Evolutionary conservation across 139 green algal species (phyloP).

Genomic region (Volvox reticuliferus): DNA sequence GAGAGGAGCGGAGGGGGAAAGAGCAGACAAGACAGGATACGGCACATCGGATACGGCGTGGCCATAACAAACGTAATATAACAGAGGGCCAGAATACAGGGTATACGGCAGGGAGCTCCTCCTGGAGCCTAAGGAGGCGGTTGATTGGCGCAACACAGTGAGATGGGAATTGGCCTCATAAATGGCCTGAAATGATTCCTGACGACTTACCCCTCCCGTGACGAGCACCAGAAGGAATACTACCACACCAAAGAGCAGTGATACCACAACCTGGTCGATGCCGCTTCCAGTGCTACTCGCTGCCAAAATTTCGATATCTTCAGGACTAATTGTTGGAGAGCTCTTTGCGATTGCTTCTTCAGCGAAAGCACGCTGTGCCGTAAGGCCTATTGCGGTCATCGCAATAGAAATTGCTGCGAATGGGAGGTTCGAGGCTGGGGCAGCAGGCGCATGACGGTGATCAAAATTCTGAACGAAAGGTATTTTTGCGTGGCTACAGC

Average conservation of each 20-base stretch:
- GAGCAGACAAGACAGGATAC: too few species aligned
- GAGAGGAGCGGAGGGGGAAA: too few species aligned
- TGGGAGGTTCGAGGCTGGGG: background rate
- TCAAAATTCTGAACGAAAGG: background rate
- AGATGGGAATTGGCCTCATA: background rate
- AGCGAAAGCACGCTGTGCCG: background rate
- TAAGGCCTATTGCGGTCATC: background rate
- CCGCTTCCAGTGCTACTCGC: background rate
- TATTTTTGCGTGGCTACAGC: background rate
- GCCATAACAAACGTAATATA: background rate
- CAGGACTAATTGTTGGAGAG: background rate
- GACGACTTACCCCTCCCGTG: slow-evolving; percentile 47
- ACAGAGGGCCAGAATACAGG: background rate
- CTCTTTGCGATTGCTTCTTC: background rate
- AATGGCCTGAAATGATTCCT: background rate
- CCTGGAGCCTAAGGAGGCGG: background rate
- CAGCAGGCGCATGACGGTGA: too few species aligned
- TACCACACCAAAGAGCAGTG: slow-evolving; percentile 37
- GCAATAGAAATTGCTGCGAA: background rate
- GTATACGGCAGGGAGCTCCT: background rate
- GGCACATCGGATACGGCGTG: background rate
- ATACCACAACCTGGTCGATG: slow-evolving; percentile 31
- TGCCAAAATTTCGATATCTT: background rate
- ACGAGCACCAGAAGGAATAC: slow-evolving; percentile 44
- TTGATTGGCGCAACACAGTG: background rate